Evolutionary conservation across 2,329 filamentous ascomycete species (phyloP).

Genomic region (Phaeomoniella chlamydospora): DNA sequence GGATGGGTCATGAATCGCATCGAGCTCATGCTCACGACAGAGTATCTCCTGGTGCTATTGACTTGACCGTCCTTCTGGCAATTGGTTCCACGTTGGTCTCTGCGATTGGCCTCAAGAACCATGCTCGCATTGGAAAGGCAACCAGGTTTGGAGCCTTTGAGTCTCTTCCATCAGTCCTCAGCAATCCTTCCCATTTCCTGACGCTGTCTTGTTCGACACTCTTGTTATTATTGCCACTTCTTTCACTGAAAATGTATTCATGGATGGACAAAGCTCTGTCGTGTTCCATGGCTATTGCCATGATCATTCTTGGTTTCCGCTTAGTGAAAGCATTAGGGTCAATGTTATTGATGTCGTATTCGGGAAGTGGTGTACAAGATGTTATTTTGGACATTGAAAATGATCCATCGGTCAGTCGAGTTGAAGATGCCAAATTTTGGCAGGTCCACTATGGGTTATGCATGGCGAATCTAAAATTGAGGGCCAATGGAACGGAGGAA

Average conservation of each 20-base stretch:
- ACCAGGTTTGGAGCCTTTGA: constrained; percentile 78
- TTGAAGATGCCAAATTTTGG: constrained; percentile 94
- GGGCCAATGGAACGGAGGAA: constrained; percentile 57
- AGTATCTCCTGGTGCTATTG: constrained; percentile 61
- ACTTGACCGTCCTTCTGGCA: constrained; percentile 67
- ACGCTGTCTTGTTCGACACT: constrained; percentile 75
- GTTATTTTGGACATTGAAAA: constrained; percentile 76
- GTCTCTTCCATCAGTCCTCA: constrained; percentile 61
- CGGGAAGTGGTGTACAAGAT: constrained; percentile 44
- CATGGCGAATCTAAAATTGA: constrained; percentile 84
- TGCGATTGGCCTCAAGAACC: constrained; percentile 76
- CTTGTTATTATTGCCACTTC: constrained; percentile 65
- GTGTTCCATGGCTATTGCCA: constrained; percentile 64
- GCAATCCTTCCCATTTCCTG: constrained; percentile 88
- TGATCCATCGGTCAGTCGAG: constrained; percentile 57
- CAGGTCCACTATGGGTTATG: constrained; percentile 95
- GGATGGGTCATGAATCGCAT: constrained; percentile 58
- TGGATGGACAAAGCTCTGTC: constrained; percentile 77
- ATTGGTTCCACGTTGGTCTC: constrained; percentile 73
- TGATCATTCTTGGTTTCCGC: constrained; percentile 76
- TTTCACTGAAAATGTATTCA: constrained; percentile 66
- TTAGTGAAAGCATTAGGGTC: constrained; percentile 75
- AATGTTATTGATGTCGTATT: constrained; percentile 92
- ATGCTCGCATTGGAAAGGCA: constrained; percentile 78
- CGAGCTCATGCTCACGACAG: constrained; percentile 52